Conservation (phyloP, 2,329 filamentous ascomycete species). For the Fusarium sp. region DNA sequence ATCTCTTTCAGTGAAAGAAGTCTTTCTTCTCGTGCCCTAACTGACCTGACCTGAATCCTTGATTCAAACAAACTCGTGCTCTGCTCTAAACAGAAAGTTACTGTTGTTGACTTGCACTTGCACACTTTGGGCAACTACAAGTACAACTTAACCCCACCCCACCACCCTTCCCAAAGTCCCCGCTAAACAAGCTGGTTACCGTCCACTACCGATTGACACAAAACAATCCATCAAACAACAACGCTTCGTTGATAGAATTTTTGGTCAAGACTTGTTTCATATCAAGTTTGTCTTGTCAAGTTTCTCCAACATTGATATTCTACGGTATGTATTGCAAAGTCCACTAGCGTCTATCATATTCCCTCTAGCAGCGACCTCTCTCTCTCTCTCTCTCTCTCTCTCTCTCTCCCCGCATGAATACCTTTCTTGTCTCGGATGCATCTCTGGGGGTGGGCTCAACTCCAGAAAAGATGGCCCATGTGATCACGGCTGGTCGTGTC, state of each 20-base stretch:
- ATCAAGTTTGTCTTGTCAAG: neutral
- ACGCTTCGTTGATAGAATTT: conserved; percentile 13
- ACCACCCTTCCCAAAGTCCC: conserved; percentile 35
- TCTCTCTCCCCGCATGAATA: conserved; percentile 21
- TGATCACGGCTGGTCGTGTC: conserved; percentile 36
- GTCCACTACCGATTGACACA: conserved; percentile 38
- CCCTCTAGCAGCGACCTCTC: neutral
- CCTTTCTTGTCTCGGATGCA: conserved; percentile 27
- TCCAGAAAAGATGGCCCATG: conserved; percentile 36
- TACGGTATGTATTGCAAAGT: conserved; percentile 22
- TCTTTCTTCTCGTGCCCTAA: conserved; percentile 16
- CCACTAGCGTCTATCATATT: neutral
- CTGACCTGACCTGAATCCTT: conserved; percentile 1
- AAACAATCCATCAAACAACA: conserved; percentile 31
- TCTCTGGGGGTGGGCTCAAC: conserved; percentile 37
- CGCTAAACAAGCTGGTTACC: conserved; percentile 37
- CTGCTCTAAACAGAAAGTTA: conserved; percentile 13
- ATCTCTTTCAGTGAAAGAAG: neutral
- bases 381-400: conserved; percentile 5
- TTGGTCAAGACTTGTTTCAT: neutral
- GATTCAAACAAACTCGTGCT: neutral
- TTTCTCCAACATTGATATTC: neutral
- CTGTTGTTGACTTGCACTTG: conserved; percentile 18
- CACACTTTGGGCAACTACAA: conserved; percentile 16
- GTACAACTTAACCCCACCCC: conserved; percentile 32